Base-by-base conservation (phyloP, 1,284 basidiomycete genomes). In the Omphalotus olearius region DNA sequence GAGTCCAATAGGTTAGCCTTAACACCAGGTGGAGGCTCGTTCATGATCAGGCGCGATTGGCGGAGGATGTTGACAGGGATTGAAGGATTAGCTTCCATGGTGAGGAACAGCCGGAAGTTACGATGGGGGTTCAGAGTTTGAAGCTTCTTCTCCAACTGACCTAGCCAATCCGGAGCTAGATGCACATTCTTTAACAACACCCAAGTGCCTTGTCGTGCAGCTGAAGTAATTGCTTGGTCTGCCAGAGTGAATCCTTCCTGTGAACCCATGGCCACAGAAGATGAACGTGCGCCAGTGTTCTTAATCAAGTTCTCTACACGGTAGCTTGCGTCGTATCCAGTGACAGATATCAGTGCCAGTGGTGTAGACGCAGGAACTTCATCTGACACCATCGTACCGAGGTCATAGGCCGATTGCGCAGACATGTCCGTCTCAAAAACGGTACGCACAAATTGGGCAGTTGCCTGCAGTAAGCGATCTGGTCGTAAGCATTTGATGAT, bases 271-370 rank as follows among this genome's bases (percentile, higher is more conserved):
- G 95, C 95, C 14, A 98, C 91, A 1, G 92, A 91, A 0, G 84
- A 76, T 55, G 91, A 95, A 26, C 84, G 83, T 37, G 80, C 75
- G 20, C 85, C 83, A 10, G 83, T 83, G 43, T 83, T 82, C 62
- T 87, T 83, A 58, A 94, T 85, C 37, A 97, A 79, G 59, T 88
- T 91, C 61, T 98, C 95, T 28, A 98, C 91, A 48, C 90, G 83
- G 67, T 95, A 98, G 66, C 93, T 94, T 9, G 95, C 95, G 66
- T 98, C 95, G 64, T 97, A 95, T n/a, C 95, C 95, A 0, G 91
- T 84, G 2, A 98, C 92, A 6, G 94, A 98, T 33, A 93, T 85
- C 46, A 98, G 73, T 9, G 91, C 88, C n/a, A 98, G 70, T 0
- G 95, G 93, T 1, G 91, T 93, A 1, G 80, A 78, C 1, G 93